Evolutionary conservation across 116 monocot genomes (phyloP).

Genomic region (Thalassia testudinum): DNA sequence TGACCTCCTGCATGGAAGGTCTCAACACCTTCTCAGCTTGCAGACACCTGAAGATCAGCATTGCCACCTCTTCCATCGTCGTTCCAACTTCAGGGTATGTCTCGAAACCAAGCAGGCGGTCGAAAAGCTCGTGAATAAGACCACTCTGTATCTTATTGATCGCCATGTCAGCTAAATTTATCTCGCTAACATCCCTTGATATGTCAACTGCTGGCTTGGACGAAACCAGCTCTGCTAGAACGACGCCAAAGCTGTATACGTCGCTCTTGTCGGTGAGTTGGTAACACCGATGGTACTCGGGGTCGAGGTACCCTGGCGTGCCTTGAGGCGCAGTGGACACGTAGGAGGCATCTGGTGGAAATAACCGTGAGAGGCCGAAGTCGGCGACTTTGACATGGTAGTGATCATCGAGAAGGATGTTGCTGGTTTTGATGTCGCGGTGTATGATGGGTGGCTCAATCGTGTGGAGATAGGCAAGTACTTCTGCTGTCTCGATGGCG

Average conservation of each 20-base stretch:
- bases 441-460: conserved; percentile 63
- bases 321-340: conserved; percentile 65
- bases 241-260: conserved; percentile 72
- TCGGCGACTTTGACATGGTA: conserved; percentile 61
- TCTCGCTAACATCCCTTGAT: conserved; percentile 23
- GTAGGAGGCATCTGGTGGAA: conserved; percentile 33
- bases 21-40: conserved; percentile 43
- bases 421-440: conserved; percentile 66
- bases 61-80: conserved; percentile 25
- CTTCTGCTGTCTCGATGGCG: conserved; percentile 50
- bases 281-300: conserved; percentile 52
- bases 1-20: conserved; percentile 46
- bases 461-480: conserved; percentile 60
- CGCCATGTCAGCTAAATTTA: conserved; percentile 43
- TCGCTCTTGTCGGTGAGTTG: conserved; percentile 70
- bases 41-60: conserved; percentile 54
- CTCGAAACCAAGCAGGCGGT: conserved; percentile 17
- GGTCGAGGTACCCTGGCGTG: conserved; percentile 68
- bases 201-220: conserved; percentile 58
- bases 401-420: conserved; percentile 53
- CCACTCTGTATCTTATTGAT: conserved; percentile 37
- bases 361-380: conserved; percentile 57
- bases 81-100: conserved; percentile 16
- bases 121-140: conserved; percentile 30
- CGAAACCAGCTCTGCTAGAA: conserved; percentile 47